Evolutionary conservation across 1,284 basidiomycete genomes (phyloP).

Genomic region (Microbotryomycetes sp.): DNA sequence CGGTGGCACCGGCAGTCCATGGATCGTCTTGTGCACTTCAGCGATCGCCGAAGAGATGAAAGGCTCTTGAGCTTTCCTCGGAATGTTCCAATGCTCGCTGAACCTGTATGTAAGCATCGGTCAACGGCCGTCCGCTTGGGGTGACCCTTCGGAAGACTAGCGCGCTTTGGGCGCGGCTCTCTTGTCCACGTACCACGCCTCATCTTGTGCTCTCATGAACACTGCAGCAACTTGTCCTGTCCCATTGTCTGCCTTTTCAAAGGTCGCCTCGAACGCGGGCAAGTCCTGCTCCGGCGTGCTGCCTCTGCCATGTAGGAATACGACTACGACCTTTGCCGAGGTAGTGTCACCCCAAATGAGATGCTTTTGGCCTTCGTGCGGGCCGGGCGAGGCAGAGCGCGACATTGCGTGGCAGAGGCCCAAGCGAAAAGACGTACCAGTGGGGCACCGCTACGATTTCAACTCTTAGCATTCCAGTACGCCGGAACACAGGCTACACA

Average conservation of each 20-base stretch:
- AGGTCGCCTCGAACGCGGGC: conserved; percentile 1
- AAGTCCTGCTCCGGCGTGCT: background rate
- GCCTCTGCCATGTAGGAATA: conserved; percentile 3
- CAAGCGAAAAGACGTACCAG: too few relatives aligned
- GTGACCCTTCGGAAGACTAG: too few relatives aligned
- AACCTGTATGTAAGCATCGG: too few relatives aligned
- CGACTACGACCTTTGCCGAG: background rate
- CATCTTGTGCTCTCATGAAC: conserved; percentile 1
- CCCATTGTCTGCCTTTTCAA: background rate
- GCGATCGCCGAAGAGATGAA: background rate
- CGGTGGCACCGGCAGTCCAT: background rate
- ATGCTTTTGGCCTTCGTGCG: background rate
- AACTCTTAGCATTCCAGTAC: too few relatives aligned
- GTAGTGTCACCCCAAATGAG: background rate
- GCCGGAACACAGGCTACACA: too few relatives aligned
- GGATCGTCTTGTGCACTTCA: background rate
- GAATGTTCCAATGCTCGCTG: background rate
- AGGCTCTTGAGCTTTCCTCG: conserved; percentile 1
- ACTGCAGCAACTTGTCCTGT: background rate
- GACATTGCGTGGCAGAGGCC: background rate
- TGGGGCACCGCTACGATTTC: too few relatives aligned
- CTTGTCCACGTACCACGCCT: background rate
- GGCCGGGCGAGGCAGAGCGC: background rate
- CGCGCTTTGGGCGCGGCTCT: too few relatives aligned
- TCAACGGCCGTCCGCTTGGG: too few relatives aligned